phyloP scores from a whole-genome alignment of 1,284 basidiomycete species.

The Trichosporon sp. region DNA sequence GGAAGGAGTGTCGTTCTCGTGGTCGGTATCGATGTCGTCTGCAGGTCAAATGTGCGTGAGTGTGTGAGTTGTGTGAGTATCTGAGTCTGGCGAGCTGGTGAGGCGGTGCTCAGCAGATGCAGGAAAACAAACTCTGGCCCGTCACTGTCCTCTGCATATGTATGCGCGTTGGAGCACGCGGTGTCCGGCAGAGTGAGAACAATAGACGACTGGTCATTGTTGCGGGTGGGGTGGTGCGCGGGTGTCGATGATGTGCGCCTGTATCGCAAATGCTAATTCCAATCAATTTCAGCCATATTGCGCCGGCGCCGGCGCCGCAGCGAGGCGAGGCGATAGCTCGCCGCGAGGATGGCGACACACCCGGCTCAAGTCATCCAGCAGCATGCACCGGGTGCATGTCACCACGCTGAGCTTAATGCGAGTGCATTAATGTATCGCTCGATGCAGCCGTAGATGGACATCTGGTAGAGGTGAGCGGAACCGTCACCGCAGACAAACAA shows the following conservation, averaged over 20 bases:
- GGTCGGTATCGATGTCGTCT: neutral
- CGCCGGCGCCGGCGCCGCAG: neutral
- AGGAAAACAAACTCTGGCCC: neutral
- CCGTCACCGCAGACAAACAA: neutral
- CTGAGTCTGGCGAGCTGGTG: neutral
- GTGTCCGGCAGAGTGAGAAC: neutral
- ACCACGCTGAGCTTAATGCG: neutral
- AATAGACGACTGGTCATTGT: neutral
- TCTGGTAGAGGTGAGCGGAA: neutral
- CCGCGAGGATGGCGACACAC: no score
- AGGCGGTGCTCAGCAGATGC: neutral
- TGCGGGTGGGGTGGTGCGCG: neutral
- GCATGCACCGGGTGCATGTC: neutral
- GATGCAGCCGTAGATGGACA: neutral
- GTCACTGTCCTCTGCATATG: neutral
- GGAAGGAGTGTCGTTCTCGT: neutral
- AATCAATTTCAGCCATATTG: neutral
- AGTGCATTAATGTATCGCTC: neutral
- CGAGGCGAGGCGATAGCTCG: no score
- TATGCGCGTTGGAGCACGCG: neutral
- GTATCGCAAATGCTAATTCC: neutral
- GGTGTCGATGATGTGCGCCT: neutral
- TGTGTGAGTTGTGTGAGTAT: neutral
- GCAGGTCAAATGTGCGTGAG: neutral
- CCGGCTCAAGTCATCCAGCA: no score